phyloP scores from a whole-genome alignment of 148 eudicot species.

The Fagopyrum esculentum region DNA sequence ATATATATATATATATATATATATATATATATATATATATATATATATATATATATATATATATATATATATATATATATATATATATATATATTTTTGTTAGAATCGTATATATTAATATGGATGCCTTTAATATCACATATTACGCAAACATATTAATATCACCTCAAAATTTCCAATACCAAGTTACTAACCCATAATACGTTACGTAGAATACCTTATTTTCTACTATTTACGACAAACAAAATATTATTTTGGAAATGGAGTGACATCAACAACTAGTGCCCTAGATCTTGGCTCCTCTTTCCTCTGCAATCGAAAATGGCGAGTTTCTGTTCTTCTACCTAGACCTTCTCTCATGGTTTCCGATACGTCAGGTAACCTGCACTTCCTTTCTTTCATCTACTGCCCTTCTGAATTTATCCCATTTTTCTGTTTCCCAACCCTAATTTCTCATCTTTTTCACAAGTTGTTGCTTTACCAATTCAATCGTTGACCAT shows the following conservation, averaged over 20 bases:
- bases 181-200: no score
- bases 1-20: no score
- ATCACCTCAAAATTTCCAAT: no score
- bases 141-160: no score
- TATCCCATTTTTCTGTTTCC: background rate
- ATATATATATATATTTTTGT: no score
- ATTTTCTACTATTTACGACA: no score
- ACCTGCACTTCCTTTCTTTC: background rate
- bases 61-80: no score
- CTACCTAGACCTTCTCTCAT: background rate
- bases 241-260: background rate
- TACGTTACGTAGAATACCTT: no score
- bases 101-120: no score
- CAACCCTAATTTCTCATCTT: background rate
- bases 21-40: no score
- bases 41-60: no score
- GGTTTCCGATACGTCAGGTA: background rate
- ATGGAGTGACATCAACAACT: background rate
- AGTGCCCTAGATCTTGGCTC: background rate
- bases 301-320: background rate
- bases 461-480: background rate
- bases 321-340: background rate
- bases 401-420: background rate
- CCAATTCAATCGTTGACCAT: background rate
- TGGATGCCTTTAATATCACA: no score